Percentiles rank a stretch among this genome's conserved stretches.
Evolutionary conservation across 2,329 filamentous ascomycete genomes (phyloP).

Genomic region (Nemania diffusa): DNA sequence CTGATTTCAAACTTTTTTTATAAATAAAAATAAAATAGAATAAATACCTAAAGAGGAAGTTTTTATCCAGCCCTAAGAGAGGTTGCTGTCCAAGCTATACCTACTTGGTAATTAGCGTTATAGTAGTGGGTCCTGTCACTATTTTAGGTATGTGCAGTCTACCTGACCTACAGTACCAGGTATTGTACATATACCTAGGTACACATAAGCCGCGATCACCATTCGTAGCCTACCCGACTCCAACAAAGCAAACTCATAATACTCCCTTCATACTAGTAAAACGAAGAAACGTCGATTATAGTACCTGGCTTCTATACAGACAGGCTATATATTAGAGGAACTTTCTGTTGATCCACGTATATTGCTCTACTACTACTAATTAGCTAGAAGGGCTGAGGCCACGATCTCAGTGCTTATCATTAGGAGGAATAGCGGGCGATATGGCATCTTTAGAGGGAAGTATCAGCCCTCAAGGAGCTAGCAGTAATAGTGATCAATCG

Average conservation of each 20-base stretch:
- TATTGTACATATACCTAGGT: no score
- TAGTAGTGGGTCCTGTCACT: not conserved
- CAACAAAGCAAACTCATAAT: not conserved
- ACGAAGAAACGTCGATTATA: not conserved
- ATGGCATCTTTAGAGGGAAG: not conserved
- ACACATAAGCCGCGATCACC: not conserved
- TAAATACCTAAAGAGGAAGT: no score
- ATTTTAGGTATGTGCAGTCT: not conserved
- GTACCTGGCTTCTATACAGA: not conserved
- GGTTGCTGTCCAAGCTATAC: not conserved
- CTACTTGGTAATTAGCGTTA: not conserved
- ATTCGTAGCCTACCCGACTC: not conserved
- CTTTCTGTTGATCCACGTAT: not conserved
- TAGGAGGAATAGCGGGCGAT: not conserved
- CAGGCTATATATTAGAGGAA: not conserved
- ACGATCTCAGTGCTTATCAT: not conserved
- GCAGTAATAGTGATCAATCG: slow-evolving; percentile 17
- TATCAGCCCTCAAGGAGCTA: slow-evolving; percentile 19
- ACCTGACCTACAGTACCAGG: no score
- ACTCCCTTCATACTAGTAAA: not conserved
- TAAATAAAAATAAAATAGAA: not conserved
- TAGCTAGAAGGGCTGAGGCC: not conserved
- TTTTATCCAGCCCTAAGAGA: no score
- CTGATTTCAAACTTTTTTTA: no score
- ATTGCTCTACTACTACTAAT: not conserved